phyloP scores from a whole-genome alignment of 306 rosid species.

The Gillenia trifoliata region DNA sequence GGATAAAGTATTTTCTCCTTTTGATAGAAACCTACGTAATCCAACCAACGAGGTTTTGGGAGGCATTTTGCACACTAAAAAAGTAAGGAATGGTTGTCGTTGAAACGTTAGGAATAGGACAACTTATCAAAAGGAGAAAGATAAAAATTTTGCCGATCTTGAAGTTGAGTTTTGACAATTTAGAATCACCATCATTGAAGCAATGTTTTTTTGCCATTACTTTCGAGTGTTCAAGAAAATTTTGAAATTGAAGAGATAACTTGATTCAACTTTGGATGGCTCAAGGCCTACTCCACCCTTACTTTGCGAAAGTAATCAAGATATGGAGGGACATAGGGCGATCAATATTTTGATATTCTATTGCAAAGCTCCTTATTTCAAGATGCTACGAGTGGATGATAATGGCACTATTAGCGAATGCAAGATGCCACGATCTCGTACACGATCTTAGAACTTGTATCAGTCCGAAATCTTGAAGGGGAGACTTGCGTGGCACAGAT shows the following conservation, averaged over 20 bases:
- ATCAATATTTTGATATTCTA: background rate
- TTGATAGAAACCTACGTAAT: too few species aligned
- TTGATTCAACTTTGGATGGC: background rate
- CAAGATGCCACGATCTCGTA: background rate
- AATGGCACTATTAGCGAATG: background rate
- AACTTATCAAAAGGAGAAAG: background rate
- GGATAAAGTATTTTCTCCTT: too few species aligned
- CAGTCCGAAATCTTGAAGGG: background rate
- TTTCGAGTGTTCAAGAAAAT: background rate
- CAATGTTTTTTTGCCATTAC: background rate
- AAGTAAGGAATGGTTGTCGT: background rate
- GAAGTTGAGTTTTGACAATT: background rate
- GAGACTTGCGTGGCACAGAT: background rate
- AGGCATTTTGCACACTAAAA: background rate
- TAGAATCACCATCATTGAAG: background rate
- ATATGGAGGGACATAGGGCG: background rate
- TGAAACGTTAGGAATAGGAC: background rate
- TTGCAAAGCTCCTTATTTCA: background rate
- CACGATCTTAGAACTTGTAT: background rate
- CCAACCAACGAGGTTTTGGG: background rate
- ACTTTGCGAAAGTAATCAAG: background rate
- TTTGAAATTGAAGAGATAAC: background rate
- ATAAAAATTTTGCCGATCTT: background rate
- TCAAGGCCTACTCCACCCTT: background rate
- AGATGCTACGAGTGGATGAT: background rate